Evolutionary conservation across 169 alveolate species (phyloP), one percentile per base, ranked within the genome.

Genomic region (Eimeria falciformis): DNA sequence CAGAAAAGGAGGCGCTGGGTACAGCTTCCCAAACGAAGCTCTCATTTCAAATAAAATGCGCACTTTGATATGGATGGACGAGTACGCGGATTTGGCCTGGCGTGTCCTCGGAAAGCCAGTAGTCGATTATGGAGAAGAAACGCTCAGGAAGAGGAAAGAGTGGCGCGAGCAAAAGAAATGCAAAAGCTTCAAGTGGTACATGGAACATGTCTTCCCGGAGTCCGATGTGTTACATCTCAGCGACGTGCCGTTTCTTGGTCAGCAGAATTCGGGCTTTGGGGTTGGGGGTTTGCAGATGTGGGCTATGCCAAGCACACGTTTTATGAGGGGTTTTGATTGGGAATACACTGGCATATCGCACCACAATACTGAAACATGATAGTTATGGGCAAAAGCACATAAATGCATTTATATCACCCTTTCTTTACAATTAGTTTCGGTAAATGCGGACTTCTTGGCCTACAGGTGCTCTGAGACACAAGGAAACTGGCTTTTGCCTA

Each of bases 211-310:
- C 17, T 92, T 88, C 46, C 96, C 96, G 2, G 96, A 95, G 43
- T 75, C 94, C 56, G 94, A 93, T 40, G 96, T 95, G 21, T 81
- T 73, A 27, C 90, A 94, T n/a, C 87, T 95, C 4, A 82, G 43
- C 17, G 96, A 95, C 84, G 96, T 95, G 25, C 96, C 96, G 23
- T 95, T 58, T 87, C 77, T 95, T 3, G 96, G 96, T 53, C 65
- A 40, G 73, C 53, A n/a, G n/a, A n/a, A n/a, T n/a, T n/a, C n/a
- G n/a, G n/a, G n/a, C n/a, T n/a, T n/a, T n/a, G n/a, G n/a, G n/a
- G n/a, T n/a, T n/a, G n/a, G n/a, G n/a, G n/a, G n/a, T n/a, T n/a
- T n/a, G n/a, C n/a, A n/a, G n/a, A n/a, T n/a, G n/a, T n/a, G n/a
- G n/a, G n/a, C n/a, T n/a, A n/a, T n/a, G n/a, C n/a, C n/a, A n/a